Evolutionary conservation across 805 yeast genomes (phyloP).

Genomic region (Wickerhamomyces hampshirensis): DNA sequence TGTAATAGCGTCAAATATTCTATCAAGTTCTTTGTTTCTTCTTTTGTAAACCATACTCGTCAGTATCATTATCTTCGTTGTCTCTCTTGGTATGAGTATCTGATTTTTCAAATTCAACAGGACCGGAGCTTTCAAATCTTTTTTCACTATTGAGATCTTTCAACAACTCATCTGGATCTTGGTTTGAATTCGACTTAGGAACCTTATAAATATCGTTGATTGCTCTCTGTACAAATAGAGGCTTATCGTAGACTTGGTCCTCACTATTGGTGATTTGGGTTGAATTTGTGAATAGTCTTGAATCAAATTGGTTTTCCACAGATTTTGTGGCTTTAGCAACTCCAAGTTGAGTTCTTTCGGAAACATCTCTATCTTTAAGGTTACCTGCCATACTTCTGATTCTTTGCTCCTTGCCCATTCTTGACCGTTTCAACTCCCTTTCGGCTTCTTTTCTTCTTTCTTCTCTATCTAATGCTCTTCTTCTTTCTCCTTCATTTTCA

Average conservation of each 20-base stretch:
- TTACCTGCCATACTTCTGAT: conserved; percentile 38
- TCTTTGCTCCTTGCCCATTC: conserved; percentile 41
- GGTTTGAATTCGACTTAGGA: conserved; percentile 14
- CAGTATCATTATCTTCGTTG: conserved; percentile 5
- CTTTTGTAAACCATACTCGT: conserved; percentile 18
- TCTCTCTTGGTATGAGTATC: conserved; percentile 3
- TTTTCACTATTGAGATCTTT: conserved; percentile 15
- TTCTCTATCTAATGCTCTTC: conserved; percentile 35
- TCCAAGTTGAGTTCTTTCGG: conserved; percentile 52
- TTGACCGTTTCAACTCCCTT: conserved; percentile 37
- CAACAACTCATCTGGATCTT: conserved; percentile 16
- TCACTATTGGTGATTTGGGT: conserved; percentile 34
- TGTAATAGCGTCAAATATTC: background rate
- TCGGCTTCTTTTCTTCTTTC: conserved; percentile 45
- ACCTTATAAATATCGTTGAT: conserved; percentile 46
- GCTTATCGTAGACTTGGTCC: conserved; percentile 53
- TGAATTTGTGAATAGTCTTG: conserved; percentile 49
- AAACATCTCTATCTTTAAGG: conserved; percentile 46
- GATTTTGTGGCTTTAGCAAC: conserved; percentile 35
- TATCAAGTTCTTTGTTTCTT: conserved; percentile 15
- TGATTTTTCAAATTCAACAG: conserved; percentile 43
- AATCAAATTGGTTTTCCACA: conserved; percentile 47
- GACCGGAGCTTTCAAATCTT: conserved; percentile 29
- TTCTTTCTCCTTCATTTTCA: conserved; percentile 21
- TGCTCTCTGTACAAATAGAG: conserved; percentile 53